phyloP scores from a whole-genome alignment of 257 asterid genomes.

The Nicotiana noctiflora region DNA sequence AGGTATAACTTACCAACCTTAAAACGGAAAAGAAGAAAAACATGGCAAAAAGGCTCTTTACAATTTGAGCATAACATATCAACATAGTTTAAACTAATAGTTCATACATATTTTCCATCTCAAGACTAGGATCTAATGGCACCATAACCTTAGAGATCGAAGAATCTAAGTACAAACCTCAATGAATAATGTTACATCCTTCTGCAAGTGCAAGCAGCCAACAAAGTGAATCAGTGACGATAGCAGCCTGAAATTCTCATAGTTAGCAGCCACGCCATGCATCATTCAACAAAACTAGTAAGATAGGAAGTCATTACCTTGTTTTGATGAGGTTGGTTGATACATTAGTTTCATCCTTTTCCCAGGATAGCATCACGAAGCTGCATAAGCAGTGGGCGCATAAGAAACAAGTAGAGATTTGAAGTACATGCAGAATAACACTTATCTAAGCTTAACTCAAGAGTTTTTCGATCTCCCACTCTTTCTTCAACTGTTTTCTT shows the following conservation, averaged over 20 bases:
- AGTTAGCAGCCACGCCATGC: conserved; percentile 10
- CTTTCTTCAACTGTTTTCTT: neutral
- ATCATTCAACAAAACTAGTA: neutral
- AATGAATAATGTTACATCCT: conserved; percentile 38
- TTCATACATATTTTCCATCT: neutral
- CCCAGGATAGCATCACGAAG: conserved; percentile 45
- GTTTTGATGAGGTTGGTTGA: conserved; percentile 26
- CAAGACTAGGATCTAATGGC: neutral
- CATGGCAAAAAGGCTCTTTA: neutral
- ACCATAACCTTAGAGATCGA: neutral
- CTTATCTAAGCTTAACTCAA: neutral
- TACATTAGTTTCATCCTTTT: conserved; percentile 20
- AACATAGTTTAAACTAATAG: neutral
- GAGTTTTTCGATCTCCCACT: neutral
- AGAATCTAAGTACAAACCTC: conserved; percentile 36
- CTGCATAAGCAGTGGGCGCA: conserved; percentile 27
- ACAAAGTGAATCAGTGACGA: conserved; percentile 38
- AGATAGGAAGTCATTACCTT: conserved; percentile 28
- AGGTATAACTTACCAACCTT: no score
- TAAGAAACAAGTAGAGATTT: conserved; percentile 10
- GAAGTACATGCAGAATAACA: conserved; percentile 3
- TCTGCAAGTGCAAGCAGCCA: conserved; percentile 43
- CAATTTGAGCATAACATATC: neutral
- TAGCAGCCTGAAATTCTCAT: conserved; percentile 44
- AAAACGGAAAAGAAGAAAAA: no score